These are phyloP conservation scores for Sanghuangporus weigelae DNA, from an alignment of 1,284 basidiomycete species.

Conservation along the genomic window DNA sequence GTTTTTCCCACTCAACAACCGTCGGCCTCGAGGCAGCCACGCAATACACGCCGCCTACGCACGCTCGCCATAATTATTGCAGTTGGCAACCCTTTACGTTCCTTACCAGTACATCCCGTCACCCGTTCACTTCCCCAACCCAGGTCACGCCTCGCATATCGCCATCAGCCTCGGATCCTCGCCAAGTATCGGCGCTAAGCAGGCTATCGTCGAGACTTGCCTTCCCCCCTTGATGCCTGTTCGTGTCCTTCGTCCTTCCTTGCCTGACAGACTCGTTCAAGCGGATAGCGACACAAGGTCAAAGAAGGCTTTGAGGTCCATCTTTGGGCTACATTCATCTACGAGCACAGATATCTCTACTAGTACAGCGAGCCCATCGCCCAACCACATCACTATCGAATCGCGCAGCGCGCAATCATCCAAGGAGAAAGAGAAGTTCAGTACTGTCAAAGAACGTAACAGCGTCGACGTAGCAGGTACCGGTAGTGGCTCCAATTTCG, in stretches of 20 bases:
- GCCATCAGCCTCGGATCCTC: background rate
- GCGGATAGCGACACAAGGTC: conserved; percentile 13
- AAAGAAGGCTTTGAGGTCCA: conserved; percentile 38
- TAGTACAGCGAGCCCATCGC: conserved; percentile 8
- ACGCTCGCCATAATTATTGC: conserved; percentile 2
- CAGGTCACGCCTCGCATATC: conserved; percentile 8
- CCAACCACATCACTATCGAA: conserved; percentile 20
- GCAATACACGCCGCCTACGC: conserved; percentile 6
- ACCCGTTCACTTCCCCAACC: background rate
- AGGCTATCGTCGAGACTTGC: conserved; percentile 3
- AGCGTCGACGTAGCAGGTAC: conserved; percentile 31
- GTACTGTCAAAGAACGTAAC: conserved; percentile 1
- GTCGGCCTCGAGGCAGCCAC: conserved; percentile 18
- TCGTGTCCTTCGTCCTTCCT: background rate
- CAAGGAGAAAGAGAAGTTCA: conserved; percentile 19
- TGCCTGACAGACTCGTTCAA: background rate
- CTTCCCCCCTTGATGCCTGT: conserved; percentile 11
- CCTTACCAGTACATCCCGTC: conserved; percentile 8
- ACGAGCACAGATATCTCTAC: background rate
- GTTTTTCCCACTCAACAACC: conserved; percentile 3
- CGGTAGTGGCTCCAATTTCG: conserved; percentile 23
- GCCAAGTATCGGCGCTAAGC: conserved; percentile 7
- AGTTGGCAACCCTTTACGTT: conserved; percentile 8
- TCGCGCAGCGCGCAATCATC: conserved; percentile 20
- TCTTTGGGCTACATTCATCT: conserved; percentile 33